phyloP scores from a whole-genome alignment of 179 eudicot species.

The Beta lomatogona region DNA sequence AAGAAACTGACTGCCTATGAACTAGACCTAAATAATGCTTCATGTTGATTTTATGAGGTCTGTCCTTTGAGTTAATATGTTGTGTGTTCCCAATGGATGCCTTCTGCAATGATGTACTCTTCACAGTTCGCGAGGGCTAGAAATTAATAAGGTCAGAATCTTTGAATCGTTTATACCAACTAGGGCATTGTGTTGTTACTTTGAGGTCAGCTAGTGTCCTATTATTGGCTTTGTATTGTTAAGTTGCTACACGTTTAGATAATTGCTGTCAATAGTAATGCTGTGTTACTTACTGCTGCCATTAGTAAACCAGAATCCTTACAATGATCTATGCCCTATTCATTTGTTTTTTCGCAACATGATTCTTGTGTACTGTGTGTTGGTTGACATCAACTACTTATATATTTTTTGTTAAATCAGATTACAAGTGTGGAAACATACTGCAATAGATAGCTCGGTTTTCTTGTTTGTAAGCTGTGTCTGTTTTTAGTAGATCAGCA shows the following conservation, averaged over 20 bases:
- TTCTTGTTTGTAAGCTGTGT: neutral
- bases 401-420: neutral
- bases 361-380: neutral
- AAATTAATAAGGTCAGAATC: neutral
- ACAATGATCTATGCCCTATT: neutral
- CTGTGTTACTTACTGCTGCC: neutral
- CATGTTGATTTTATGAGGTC: neutral
- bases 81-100: neutral
- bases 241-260: neutral
- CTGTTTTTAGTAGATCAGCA: neutral
- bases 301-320: neutral
- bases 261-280: neutral
- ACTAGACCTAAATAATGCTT: neutral
- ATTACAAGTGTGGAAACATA: neutral
- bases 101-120: neutral
- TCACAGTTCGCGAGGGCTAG: neutral
- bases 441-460: neutral
- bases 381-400: neutral
- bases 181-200: neutral
- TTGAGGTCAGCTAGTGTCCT: neutral
- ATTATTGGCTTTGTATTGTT: neutral
- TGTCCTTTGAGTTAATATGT: neutral
- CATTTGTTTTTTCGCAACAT: neutral
- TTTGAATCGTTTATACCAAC: neutral
- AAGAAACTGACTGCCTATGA: neutral